phyloP scores from a whole-genome alignment of 768 basidiomycete species.

The Leccinum subgranulosum region DNA sequence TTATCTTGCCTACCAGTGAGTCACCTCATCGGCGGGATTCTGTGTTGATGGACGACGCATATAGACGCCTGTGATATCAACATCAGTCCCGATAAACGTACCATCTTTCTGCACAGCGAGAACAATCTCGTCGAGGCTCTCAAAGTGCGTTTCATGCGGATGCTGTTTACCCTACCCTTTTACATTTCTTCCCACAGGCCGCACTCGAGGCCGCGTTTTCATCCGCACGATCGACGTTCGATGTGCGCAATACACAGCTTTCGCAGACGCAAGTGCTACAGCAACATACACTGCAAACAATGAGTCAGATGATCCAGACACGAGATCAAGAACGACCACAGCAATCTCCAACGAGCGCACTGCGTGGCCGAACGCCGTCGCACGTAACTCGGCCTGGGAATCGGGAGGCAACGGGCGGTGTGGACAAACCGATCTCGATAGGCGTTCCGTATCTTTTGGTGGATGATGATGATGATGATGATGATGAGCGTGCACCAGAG shows the following conservation, averaged over 20 bases:
- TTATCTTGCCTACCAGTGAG: slow-evolving; percentile 76
- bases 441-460: slow-evolving; percentile 13
- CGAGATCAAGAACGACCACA: slow-evolving; percentile 2
- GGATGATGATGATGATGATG: not conserved
- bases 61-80: slow-evolving; percentile 87
- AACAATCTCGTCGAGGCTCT: slow-evolving; percentile 71
- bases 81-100: slow-evolving; percentile 95
- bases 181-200: slow-evolving; percentile 36
- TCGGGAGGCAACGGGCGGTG: not conserved
- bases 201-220: slow-evolving; percentile 69
- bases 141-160: slow-evolving; percentile 47
- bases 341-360: not conserved
- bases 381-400: not conserved
- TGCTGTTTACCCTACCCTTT: not conserved
- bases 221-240: slow-evolving; percentile 69
- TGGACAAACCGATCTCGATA: slow-evolving; percentile 2
- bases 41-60: not conserved
- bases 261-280: slow-evolving; percentile 14
- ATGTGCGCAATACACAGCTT: slow-evolving; percentile 36
- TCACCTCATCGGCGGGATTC: not conserved
- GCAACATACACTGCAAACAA: slow-evolving; percentile 2
- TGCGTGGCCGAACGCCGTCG: not conserved
- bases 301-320: not conserved
- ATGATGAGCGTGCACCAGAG: slow-evolving; percentile 12
- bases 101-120: slow-evolving; percentile 88